Conservation (phyloP, 2,329 filamentous ascomycete genomes). For the Xylariaceae sp. region DNA sequence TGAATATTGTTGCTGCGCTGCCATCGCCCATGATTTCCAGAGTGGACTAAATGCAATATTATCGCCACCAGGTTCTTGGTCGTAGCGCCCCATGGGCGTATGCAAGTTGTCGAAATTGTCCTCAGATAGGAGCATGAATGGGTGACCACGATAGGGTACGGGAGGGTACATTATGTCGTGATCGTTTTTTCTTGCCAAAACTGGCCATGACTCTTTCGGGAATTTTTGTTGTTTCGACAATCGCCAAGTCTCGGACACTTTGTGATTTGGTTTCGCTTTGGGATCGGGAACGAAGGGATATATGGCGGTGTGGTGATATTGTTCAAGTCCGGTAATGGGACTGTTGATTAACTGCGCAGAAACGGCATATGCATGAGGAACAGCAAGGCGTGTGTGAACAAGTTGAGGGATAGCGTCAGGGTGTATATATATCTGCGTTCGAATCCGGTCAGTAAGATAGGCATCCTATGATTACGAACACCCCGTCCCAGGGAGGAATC, state of each 20-base stretch:
- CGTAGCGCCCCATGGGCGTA: constrained; percentile 47
- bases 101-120: constrained; percentile 44
- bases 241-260: constrained; percentile 37
- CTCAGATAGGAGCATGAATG: constrained; percentile 48
- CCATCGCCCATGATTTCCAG: constrained; percentile 50
- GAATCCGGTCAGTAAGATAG: neutral
- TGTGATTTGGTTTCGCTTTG: constrained; percentile 23
- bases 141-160: constrained; percentile 41
- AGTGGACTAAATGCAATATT: constrained; percentile 40
- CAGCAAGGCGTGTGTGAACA: constrained; percentile 49
- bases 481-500: neutral
- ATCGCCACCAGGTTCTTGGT: constrained; percentile 29
- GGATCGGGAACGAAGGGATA: constrained; percentile 53
- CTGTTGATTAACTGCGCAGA: constrained; percentile 58
- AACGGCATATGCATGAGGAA: constrained; percentile 50
- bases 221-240: constrained; percentile 30
- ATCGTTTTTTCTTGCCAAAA: constrained; percentile 18
- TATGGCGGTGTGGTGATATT: constrained; percentile 51
- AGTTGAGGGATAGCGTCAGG: constrained; percentile 48
- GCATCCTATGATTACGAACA: neutral
- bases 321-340: constrained; percentile 51
- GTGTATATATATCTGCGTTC: constrained; percentile 29
- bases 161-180: constrained; percentile 34
- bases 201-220: constrained; percentile 18
- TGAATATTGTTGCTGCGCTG: constrained; percentile 46